phyloP scores from a whole-genome alignment of 1,139 yeast species.

The Yamadazyma trypodendri region DNA sequence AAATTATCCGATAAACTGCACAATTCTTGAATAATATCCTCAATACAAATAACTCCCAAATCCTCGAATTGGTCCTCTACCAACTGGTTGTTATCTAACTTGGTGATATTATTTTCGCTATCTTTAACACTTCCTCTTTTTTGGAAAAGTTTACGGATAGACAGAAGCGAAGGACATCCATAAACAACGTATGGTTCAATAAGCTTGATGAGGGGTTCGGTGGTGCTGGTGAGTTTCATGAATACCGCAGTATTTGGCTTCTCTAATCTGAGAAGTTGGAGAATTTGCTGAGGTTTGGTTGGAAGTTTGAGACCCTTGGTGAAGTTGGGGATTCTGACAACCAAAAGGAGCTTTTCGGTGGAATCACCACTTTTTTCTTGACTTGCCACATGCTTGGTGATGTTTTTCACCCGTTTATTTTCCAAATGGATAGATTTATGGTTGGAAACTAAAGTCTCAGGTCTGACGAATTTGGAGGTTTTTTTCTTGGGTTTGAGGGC shows the following conservation, averaged over 20 bases:
- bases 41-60: constrained; percentile 71
- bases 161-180: constrained; percentile 69
- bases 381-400: constrained; percentile 46
- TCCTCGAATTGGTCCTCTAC: constrained; percentile 71
- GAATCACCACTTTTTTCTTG: constrained; percentile 24
- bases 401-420: constrained; percentile 61
- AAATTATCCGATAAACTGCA: constrained; percentile 61
- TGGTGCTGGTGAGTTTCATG: constrained; percentile 55
- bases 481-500: constrained; percentile 42
- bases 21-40: constrained; percentile 74
- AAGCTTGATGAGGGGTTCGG: constrained; percentile 60
- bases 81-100: constrained; percentile 68
- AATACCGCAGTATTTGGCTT: constrained; percentile 69
- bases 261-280: constrained; percentile 56
- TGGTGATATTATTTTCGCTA: constrained; percentile 32
- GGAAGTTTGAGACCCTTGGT: constrained; percentile 64
- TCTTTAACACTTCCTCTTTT: constrained; percentile 65
- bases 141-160: constrained; percentile 70
- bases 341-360: constrained; percentile 56
- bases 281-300: constrained; percentile 58
- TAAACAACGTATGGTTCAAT: constrained; percentile 71
- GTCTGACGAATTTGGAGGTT: constrained; percentile 57
- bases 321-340: constrained; percentile 62
- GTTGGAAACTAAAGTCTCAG: constrained; percentile 69
- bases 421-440: constrained; percentile 66